phyloP scores from a whole-genome alignment of 2,329 filamentous ascomycete species.

The Didymella sp. region DNA sequence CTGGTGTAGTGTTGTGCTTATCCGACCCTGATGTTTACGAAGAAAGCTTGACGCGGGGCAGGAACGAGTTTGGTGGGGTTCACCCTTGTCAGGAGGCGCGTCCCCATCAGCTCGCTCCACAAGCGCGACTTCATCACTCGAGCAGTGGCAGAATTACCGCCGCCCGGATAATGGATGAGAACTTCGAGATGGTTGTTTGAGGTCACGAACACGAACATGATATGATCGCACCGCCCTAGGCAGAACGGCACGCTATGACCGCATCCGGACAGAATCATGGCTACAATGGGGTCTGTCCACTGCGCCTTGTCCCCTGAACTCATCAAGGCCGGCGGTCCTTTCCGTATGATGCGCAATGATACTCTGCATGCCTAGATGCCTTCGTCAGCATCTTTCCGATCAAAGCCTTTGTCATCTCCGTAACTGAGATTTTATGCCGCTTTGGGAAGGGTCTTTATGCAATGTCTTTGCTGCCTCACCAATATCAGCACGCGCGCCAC shows the following conservation, averaged over 20 bases:
- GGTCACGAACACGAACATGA: not conserved
- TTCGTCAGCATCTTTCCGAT: constrained; percentile 20
- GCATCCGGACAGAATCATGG: constrained; percentile 18
- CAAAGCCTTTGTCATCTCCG: not conserved
- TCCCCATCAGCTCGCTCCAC: constrained; percentile 14
- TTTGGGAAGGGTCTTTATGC: constrained; percentile 11
- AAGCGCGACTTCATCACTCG: not conserved
- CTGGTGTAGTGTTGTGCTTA: constrained; percentile 1
- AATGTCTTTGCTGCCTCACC: constrained; percentile 3
- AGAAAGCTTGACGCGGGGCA: constrained; percentile 31
- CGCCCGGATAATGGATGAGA: not conserved
- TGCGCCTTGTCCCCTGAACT: constrained; percentile 22
- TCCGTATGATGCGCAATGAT: constrained; percentile 25
- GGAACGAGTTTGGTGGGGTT: constrained; percentile 27
- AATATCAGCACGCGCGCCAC: constrained; percentile 7
- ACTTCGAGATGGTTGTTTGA: not conserved
- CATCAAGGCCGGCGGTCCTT: constrained; percentile 21
- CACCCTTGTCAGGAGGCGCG: constrained; percentile 1
- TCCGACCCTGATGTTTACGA: constrained; percentile 11
- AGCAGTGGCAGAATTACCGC: not conserved
- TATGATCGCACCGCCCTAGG: constrained; percentile 13
- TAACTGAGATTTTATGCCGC: not conserved
- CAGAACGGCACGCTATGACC: constrained; percentile 12
- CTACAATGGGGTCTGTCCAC: constrained; percentile 13
- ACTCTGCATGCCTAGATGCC: constrained; percentile 14